Conservation (phyloP, 2,329 filamentous ascomycete genomes). For the Davidsoniella eucalypti region DNA sequence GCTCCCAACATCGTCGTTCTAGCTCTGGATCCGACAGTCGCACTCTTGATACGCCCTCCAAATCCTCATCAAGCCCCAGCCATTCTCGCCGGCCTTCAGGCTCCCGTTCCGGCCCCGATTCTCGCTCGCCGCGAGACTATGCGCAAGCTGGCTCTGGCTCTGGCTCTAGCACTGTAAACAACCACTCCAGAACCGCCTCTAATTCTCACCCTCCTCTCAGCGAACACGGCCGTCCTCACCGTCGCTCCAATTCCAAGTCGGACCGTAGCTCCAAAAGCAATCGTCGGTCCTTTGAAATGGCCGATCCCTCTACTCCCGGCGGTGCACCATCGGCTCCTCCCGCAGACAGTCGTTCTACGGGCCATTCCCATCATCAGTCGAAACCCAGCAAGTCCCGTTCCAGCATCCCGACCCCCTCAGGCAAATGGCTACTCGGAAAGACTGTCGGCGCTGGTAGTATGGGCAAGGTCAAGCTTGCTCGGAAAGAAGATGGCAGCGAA, state of each 20-base stretch:
- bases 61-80: constrained; percentile 1
- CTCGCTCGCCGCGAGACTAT: constrained; percentile 11
- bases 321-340: neutral
- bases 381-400: constrained; percentile 48
- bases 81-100: constrained; percentile 9
- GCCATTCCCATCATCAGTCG: constrained; percentile 10
- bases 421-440: constrained; percentile 90
- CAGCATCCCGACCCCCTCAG: constrained; percentile 76
- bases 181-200: constrained; percentile 6
- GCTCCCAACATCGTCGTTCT: constrained; percentile 11
- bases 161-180: constrained; percentile 5
- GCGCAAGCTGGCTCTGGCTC: constrained; percentile 10
- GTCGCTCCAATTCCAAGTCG: constrained; percentile 10
- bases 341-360: constrained; percentile 5
- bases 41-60: neutral
- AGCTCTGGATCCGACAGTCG: constrained; percentile 9
- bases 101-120: constrained; percentile 10
- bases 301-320: constrained; percentile 5
- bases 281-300: constrained; percentile 9
- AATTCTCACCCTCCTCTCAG: constrained; percentile 11
- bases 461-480: constrained; percentile 95
- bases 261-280: constrained; percentile 6
- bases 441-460: constrained; percentile 96
- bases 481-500: constrained; percentile 77
- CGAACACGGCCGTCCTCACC: constrained; percentile 13